A percentile compares a stretch with the other conserved stretches of the same genome.
These are phyloP conservation scores for Aspergillus pseudonomiae DNA, from an alignment of 2,329 filamentous ascomycete species.

Conservation along the genomic window DNA sequence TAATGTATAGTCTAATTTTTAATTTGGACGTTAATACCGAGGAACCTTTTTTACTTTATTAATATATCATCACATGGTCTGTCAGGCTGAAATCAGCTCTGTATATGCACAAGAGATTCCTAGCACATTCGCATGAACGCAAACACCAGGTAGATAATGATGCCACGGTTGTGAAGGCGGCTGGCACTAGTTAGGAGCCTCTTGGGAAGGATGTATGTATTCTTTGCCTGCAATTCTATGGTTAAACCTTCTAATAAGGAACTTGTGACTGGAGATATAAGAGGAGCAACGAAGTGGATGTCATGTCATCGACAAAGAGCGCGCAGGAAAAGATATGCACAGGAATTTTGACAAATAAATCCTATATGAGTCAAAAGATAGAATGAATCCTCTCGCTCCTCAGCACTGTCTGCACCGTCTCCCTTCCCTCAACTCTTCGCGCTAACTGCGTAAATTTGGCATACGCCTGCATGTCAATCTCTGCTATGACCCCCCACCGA, in stretches of 20 bases:
- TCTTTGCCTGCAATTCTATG: no score
- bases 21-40: neutral
- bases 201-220: constrained; percentile 1
- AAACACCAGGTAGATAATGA: neutral
- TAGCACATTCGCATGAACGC: neutral
- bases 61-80: neutral
- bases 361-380: neutral
- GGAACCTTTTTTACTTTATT: neutral
- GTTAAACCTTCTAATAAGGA: no score
- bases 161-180: constrained; percentile 5
- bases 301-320: no score
- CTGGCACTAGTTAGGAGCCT: neutral
- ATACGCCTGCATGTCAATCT: constrained; percentile 22
- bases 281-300: no score
- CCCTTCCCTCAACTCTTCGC: neutral
- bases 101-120: neutral
- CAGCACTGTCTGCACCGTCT: neutral
- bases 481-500: constrained; percentile 29
- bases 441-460: neutral
- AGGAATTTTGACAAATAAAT: no score
- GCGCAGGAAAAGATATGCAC: no score
- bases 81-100: neutral
- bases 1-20: neutral
- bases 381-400: neutral
- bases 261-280: neutral